Evolutionary conservation across 495 filamentous ascomycete genomes (phyloP), one percentile per base, ranked within the genome.

Genomic region (Talaromyces ruber): DNA sequence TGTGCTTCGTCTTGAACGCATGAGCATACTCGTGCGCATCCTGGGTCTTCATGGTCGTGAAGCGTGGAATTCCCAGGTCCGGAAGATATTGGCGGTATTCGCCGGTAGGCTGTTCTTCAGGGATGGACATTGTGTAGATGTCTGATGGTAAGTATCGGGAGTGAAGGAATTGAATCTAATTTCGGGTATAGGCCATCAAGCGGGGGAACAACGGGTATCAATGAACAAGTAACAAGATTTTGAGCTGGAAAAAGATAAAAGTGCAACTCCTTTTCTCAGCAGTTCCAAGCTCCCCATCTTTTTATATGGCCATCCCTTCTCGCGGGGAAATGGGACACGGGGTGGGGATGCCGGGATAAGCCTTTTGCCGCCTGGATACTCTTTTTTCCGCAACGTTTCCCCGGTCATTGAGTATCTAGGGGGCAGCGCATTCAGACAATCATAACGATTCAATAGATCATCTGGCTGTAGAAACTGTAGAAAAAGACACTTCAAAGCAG

Each of bases 11-110:
- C 64, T 82, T 82, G 69, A 90, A 87, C 21, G 72, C 81, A 26
- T 79, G 72, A 1, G 85, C 84, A 64, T 90, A 88, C 63, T 85
- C 81, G 61, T 86, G 81, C 22, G 83, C 82, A 69, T 85, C 80
- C 67, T 88, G 86, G 52, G 77, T 75, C 65, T 81, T 80, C 74
- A 87, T 84, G 24, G 76, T 73, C 62, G 81, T 81, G 75, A 90
- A 90, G 50, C 87, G 84, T 45, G 80, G 75, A 29, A 75, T 74
- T 61, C 63, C 78, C 58, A 89, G 76, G 64, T 89, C 85, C 1
- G 85, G 87, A 52, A 90, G 75, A 69, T 84, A 80, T 61, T 80
- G 72, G 55, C 84, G 78, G 68, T 83, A 87, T 45, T 74, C 73
- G 70, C 75, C 74, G 16, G 75, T 72, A 2, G 70, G 69, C 66